These are phyloP conservation scores for Silene coronaria DNA, from an alignment of 179 eudicot genomes.

Conservation along the genomic window DNA sequence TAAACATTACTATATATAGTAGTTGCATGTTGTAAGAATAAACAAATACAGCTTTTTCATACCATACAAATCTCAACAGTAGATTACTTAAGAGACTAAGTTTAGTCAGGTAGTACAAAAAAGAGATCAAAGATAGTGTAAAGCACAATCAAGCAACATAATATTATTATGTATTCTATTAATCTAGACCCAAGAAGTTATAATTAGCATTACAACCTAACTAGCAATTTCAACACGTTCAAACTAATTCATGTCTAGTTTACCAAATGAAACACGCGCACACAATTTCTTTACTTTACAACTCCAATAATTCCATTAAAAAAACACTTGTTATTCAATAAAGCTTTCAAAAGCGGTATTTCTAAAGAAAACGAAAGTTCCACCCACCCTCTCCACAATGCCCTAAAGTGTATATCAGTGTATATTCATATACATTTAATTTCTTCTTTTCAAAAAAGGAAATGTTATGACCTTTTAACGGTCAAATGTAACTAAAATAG, in stretches of 20 bases:
- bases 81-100: conserved; percentile 14
- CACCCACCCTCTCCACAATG: conserved; percentile 20
- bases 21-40: no score
- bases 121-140: background rate
- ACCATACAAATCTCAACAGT: conserved; percentile 4
- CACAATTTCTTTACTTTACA: background rate
- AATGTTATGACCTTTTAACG: no score
- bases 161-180: background rate
- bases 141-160: background rate
- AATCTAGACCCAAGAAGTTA: background rate
- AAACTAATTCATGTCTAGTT: conserved; percentile 4
- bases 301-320: conserved; percentile 10
- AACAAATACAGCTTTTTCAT: background rate
- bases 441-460: no score
- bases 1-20: no score
- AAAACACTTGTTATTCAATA: background rate
- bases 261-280: conserved; percentile 1
- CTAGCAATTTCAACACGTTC: conserved; percentile 11
- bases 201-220: background rate
- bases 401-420: no score
- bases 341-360: background rate
- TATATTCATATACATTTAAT: background rate
- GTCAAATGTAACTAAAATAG: no score
- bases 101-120: background rate
- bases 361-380: conserved; percentile 16